Conservation (phyloP, 2,329 filamentous ascomycete genomes). For the Chaetomium sp. region DNA sequence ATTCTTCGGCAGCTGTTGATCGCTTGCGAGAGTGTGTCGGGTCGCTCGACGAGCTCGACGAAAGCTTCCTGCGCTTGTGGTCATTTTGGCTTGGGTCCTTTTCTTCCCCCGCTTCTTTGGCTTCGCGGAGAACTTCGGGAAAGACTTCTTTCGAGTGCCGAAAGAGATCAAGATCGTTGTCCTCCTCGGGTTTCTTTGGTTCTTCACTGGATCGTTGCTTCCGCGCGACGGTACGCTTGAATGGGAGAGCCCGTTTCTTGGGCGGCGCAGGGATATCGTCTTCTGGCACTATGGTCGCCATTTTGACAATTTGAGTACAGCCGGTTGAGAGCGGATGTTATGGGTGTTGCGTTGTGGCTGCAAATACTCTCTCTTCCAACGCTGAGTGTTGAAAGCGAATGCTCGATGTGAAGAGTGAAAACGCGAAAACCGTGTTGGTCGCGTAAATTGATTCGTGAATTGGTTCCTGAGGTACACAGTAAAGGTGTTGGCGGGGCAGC, state of each 20-base stretch:
- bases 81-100: constrained; percentile 25
- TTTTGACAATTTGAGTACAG: not conserved
- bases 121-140: constrained; percentile 40
- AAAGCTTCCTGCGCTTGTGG: constrained; percentile 31
- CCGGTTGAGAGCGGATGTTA: not conserved
- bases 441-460: not conserved
- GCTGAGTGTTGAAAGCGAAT: not conserved
- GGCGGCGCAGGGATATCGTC: constrained; percentile 9
- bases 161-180: constrained; percentile 51
- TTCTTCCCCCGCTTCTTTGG: constrained; percentile 29
- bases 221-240: constrained; percentile 36
- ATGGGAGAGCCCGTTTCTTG: constrained; percentile 35
- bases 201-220: constrained; percentile 15
- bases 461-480: not conserved
- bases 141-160: constrained; percentile 54
- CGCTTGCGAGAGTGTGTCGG: not conserved
- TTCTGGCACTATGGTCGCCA: constrained; percentile 22
- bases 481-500: not conserved
- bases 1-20: constrained; percentile 21
- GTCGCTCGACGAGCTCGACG: constrained; percentile 3
- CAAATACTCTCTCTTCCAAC: not conserved
- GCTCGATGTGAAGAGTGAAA: not conserved
- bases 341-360: not conserved
- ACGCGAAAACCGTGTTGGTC: not conserved
- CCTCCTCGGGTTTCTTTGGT: constrained; percentile 31